phyloP scores from a whole-genome alignment of 2,329 filamentous ascomycete genomes.

The Stemphylium vesicarium region DNA sequence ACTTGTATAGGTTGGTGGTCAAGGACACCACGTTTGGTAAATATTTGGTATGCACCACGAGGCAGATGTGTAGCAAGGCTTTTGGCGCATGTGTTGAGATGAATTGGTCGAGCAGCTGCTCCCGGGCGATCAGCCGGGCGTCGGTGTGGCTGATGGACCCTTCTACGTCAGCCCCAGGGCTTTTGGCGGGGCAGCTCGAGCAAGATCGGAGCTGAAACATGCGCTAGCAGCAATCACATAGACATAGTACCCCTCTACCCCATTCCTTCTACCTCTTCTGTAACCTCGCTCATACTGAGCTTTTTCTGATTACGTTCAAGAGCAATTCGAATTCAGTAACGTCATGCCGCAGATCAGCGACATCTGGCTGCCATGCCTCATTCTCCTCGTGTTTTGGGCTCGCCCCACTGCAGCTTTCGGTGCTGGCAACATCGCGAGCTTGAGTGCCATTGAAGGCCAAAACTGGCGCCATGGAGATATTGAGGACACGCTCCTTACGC shows the following conservation, averaged over 20 bases:
- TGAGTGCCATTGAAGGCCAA: slow-evolving; percentile 80
- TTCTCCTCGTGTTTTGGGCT: slow-evolving; percentile 69
- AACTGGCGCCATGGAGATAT: slow-evolving; percentile 78
- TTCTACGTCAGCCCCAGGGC: slow-evolving; percentile 5
- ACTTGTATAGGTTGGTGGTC: not conserved
- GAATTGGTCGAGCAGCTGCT: not conserved
- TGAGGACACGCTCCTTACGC: slow-evolving; percentile 82
- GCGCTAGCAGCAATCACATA: slow-evolving; percentile 4
- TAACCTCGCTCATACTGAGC: not conserved
- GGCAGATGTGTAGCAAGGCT: too few relatives aligned
- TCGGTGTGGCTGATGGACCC: slow-evolving; percentile 1
- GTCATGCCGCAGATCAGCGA: slow-evolving; percentile 41
- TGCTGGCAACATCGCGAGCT: slow-evolving; percentile 84
- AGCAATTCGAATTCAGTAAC: slow-evolving; percentile 10
- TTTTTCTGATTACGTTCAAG: not conserved
- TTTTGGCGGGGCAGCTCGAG: slow-evolving; percentile 10
- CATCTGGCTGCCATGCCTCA: slow-evolving; percentile 49
- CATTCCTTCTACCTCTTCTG: not conserved
- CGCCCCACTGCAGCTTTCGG: slow-evolving; percentile 78
- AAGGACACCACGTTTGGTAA: too few relatives aligned
- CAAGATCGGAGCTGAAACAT: slow-evolving; percentile 7
- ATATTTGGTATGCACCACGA: too few relatives aligned
- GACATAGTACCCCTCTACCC: not conserved
- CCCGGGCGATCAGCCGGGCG: not conserved
- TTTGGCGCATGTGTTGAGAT: too few relatives aligned